These are phyloP conservation scores for Globisporangium emineosum DNA, from an alignment of 352 stramenopile species.

Conservation along the genomic window DNA sequence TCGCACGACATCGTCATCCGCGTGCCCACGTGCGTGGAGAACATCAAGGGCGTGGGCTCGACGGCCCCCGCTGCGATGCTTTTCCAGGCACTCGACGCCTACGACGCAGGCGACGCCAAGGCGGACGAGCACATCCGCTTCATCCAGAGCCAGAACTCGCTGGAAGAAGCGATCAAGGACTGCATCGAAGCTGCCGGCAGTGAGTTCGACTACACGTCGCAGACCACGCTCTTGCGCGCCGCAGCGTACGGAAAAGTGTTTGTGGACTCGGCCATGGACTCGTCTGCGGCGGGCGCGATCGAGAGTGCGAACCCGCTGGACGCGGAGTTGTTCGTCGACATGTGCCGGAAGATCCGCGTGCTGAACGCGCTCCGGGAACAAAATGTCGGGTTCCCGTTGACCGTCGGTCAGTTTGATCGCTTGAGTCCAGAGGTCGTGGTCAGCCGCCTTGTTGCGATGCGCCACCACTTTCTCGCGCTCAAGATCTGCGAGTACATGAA, in stretches of 20 bases:
- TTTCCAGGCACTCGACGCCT: slow-evolving; percentile 88
- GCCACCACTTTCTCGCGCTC: slow-evolving; percentile 87
- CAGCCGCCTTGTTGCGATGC: slow-evolving; percentile 78
- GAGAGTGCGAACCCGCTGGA: slow-evolving; percentile 40
- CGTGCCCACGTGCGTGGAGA: slow-evolving; percentile 80
- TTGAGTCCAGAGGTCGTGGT: slow-evolving; percentile 85
- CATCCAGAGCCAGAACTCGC: slow-evolving; percentile 73
- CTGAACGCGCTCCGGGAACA: slow-evolving; percentile 87
- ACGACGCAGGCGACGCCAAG: slow-evolving; percentile 85
- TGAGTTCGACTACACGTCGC: slow-evolving; percentile 82
- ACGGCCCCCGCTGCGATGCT: slow-evolving; percentile 87
- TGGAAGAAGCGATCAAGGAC: slow-evolving; percentile 86
- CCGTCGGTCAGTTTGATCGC: slow-evolving; percentile 76
- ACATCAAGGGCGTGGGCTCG: slow-evolving; percentile 85
- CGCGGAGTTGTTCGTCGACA: slow-evolving; percentile 85
- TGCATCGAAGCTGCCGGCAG: slow-evolving; percentile 84
- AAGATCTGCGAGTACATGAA: slow-evolving; percentile 90
- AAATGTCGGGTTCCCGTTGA: slow-evolving; percentile 79
- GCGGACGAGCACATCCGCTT: slow-evolving; percentile 89
- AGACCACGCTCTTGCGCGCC: slow-evolving; percentile 79
- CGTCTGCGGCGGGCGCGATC: slow-evolving; percentile 23
- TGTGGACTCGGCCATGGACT: slow-evolving; percentile 61
- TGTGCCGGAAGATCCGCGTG: slow-evolving; percentile 85
- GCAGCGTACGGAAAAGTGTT: slow-evolving; percentile 90
- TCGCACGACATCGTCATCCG: slow-evolving; percentile 85